These are phyloP conservation scores for Aeschynomene evenia DNA, from an alignment of 306 rosid species.

Conservation along the genomic window DNA sequence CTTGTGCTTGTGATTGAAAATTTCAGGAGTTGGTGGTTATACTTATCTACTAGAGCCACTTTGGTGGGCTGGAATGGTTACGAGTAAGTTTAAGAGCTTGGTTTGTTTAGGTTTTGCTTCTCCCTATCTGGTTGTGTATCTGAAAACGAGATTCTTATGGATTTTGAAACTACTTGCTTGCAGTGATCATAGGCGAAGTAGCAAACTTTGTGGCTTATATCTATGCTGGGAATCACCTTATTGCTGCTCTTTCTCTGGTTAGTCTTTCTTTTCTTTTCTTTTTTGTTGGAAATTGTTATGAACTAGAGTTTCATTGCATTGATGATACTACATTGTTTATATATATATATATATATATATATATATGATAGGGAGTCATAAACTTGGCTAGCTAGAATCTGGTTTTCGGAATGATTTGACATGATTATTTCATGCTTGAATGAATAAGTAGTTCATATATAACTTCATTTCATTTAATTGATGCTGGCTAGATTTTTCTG, in stretches of 20 bases:
- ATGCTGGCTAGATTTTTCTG: too few species aligned
- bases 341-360: too few species aligned
- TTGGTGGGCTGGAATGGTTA: constrained; percentile 98
- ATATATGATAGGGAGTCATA: too few species aligned
- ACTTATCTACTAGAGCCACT: constrained; percentile 87
- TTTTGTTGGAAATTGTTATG: not conserved
- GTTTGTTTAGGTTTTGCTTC: not conserved
- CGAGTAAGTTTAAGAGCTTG: constrained; percentile 56
- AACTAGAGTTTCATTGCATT: not conserved
- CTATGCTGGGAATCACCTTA: constrained; percentile 79
- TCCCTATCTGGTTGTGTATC: not conserved
- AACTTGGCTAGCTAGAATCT: too few species aligned
- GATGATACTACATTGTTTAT: not conserved
- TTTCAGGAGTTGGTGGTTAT: constrained; percentile 84
- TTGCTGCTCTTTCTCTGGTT: constrained; percentile 72
- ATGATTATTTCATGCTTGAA: too few species aligned
- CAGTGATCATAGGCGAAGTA: constrained; percentile 91
- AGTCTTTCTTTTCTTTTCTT: constrained; percentile 3
- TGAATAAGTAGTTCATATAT: too few species aligned
- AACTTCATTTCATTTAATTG: too few species aligned
- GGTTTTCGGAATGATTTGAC: too few species aligned
- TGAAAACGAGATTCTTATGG: constrained; percentile 4
- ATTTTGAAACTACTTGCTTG: constrained; percentile 28
- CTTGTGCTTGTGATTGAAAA: not conserved
- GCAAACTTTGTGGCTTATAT: constrained; percentile 93